Percentiles rank a stretch among this genome's conserved stretches.
Evolutionary conservation across 2,329 filamentous ascomycete species (phyloP).

Genomic region (Stagonosporopsis rhizophila): DNA sequence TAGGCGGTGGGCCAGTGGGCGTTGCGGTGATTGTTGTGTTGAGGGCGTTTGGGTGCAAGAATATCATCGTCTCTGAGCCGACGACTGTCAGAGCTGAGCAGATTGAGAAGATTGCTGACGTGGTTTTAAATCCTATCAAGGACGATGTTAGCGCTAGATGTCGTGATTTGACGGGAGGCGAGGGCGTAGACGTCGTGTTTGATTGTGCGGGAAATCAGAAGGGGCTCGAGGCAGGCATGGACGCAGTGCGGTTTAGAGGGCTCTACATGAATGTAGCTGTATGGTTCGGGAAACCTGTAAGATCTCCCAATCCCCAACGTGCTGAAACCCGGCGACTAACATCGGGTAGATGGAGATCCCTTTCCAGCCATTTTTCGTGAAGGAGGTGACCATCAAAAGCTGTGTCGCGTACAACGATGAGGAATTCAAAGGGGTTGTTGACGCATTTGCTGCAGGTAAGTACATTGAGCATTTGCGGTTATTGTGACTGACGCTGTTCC

Average conservation of each 20-base stretch:
- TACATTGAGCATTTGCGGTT: neutral
- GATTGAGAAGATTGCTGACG: constrained; percentile 34
- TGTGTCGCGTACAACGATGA: constrained; percentile 42
- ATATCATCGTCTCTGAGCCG: constrained; percentile 39
- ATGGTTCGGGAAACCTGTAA: constrained; percentile 41
- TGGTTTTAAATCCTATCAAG: constrained; percentile 35
- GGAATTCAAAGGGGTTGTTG: constrained; percentile 44
- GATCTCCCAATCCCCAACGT: neutral
- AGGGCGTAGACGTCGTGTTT: constrained; percentile 45
- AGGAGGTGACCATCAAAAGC: constrained; percentile 40
- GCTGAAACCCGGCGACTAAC: neutral
- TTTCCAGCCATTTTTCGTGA: constrained; percentile 31
- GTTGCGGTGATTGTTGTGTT: constrained; percentile 32
- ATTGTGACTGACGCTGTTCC: neutral
- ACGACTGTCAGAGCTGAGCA: constrained; percentile 28
- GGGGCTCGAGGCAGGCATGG: constrained; percentile 40
- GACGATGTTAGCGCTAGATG: constrained; percentile 40
- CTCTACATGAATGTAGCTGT: constrained; percentile 44
- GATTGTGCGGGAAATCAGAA: constrained; percentile 46
- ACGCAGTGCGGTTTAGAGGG: constrained; percentile 38
- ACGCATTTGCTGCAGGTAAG: constrained; percentile 43
- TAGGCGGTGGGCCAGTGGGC: constrained; percentile 41
- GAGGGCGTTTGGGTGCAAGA: constrained; percentile 26
- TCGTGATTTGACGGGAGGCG: constrained; percentile 35
- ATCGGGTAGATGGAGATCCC: constrained; percentile 38